Percentiles rank a stretch among this genome's conserved stretches.
Evolutionary conservation across 2,329 filamentous ascomycete species (phyloP).

Genomic region (Fusarium metavorans): DNA sequence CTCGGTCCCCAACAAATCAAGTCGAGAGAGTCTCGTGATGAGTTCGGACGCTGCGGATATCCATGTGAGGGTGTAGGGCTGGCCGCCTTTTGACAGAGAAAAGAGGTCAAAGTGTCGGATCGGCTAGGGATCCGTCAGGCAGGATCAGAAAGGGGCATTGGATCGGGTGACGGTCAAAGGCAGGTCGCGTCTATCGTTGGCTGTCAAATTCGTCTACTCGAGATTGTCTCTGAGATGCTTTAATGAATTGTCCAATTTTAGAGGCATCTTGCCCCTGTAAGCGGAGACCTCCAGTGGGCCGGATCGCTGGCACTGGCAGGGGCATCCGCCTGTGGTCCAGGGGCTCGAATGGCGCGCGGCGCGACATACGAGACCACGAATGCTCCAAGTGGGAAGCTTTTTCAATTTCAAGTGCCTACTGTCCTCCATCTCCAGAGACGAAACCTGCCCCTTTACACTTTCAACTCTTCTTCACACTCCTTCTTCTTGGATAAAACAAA

Average conservation of each 20-base stretch:
- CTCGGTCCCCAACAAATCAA: slow-evolving; percentile 40
- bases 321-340: slow-evolving; percentile 23
- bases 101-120: slow-evolving; percentile 9
- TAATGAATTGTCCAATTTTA: slow-evolving; percentile 34
- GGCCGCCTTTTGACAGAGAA: background rate
- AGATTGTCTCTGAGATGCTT: background rate
- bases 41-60: slow-evolving; percentile 3
- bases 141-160: slow-evolving; percentile 20
- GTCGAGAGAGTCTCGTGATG: slow-evolving; percentile 23
- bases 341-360: slow-evolving; percentile 24
- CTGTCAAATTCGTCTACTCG: slow-evolving; percentile 26
- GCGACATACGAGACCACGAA: slow-evolving; percentile 23
- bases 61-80: slow-evolving; percentile 12
- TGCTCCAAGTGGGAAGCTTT: slow-evolving; percentile 24
- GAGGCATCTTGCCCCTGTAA: slow-evolving; percentile 28
- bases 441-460: slow-evolving; percentile 36
- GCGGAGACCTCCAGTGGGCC: slow-evolving; percentile 36
- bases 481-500: slow-evolving; percentile 11
- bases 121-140: background rate
- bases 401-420: slow-evolving; percentile 30
- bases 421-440: background rate
- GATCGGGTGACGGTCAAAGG: background rate
- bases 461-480: slow-evolving; percentile 3
- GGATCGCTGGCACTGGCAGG: slow-evolving; percentile 34
- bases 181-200: slow-evolving; percentile 12